Evolutionary conservation across 352 stramenopile genomes (phyloP).

Genomic region (Blastocystis sp.): DNA sequence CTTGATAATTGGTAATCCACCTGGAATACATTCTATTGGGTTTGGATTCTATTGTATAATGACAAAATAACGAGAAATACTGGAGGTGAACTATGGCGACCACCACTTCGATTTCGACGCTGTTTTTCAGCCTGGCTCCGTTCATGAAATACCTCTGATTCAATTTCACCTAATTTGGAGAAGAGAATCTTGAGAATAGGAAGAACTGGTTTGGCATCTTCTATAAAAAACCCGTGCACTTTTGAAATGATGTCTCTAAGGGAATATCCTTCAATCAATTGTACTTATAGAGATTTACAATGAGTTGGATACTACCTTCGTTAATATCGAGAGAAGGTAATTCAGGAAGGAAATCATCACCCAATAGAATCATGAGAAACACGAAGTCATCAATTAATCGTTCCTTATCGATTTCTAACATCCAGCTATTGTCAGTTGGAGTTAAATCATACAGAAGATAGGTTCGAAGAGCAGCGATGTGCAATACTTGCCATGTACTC

Average conservation of each 20-base stretch:
- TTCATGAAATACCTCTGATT: slow-evolving; percentile 22
- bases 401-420: slow-evolving; percentile 74
- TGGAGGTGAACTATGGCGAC: neutral
- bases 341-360: slow-evolving; percentile 99
- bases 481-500: slow-evolving; percentile 66
- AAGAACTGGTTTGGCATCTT: slow-evolving; percentile 69
- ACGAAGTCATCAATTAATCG: slow-evolving; percentile 98
- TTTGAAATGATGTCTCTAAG: slow-evolving; percentile 70
- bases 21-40: neutral
- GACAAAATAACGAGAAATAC: neutral
- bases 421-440: slow-evolving; percentile 56
- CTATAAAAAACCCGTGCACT: slow-evolving; percentile 77
- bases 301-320: slow-evolving; percentile 88
- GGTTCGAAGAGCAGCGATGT: slow-evolving; percentile 80
- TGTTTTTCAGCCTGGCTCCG: neutral
- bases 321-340: slow-evolving; percentile 93
- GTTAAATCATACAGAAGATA: slow-evolving; percentile 93
- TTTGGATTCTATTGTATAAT: slow-evolving; percentile 15
- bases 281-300: slow-evolving; percentile 72
- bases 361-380: slow-evolving; percentile 96
- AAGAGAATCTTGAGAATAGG: slow-evolving; percentile 15
- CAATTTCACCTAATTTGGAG: neutral
- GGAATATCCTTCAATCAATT: neutral
- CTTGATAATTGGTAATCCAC: slow-evolving; percentile 53
- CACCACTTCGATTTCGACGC: neutral